A percentile compares a stretch with the other conserved stretches of the same genome.
Evolutionary conservation across 2,329 filamentous ascomycete species (phyloP).

Genomic region (Calcarisporium arbuscula): DNA sequence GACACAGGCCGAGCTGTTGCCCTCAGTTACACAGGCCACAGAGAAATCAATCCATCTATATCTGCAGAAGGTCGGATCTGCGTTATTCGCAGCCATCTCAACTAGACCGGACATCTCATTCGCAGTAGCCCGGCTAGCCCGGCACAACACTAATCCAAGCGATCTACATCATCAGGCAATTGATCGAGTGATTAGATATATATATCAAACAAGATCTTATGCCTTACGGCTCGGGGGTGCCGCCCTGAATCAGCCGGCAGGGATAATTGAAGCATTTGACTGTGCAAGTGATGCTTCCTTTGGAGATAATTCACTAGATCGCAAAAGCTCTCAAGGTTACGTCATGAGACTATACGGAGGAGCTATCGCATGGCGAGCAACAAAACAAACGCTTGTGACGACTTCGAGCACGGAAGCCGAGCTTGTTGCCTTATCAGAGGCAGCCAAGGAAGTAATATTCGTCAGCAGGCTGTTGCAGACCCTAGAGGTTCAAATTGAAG

Average conservation of each 20-base stretch:
- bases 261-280: background rate
- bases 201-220: background rate
- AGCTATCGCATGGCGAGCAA: conserved; percentile 1
- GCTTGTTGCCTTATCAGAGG: conserved; percentile 4
- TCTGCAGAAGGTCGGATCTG: background rate
- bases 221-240: too few species aligned
- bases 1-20: background rate
- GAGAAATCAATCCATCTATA: background rate
- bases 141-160: conserved; percentile 1
- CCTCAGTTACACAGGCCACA: background rate
- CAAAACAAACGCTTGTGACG: conserved; percentile 5
- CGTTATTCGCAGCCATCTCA: background rate
- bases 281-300: conserved; percentile 5
- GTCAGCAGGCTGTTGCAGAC: background rate
- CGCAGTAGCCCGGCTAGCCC: background rate
- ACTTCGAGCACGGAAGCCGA: conserved; percentile 6
- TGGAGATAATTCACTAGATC: conserved; percentile 1
- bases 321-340: conserved; percentile 7
- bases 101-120: background rate
- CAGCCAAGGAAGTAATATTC: conserved; percentile 2
- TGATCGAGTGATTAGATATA: background rate
- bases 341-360: conserved; percentile 5
- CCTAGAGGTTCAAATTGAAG: background rate
- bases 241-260: too few species aligned
- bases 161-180: background rate